These are phyloP conservation scores for Bipolaris victoriae DNA, from an alignment of 2,329 filamentous ascomycete genomes.

Conservation along the genomic window DNA sequence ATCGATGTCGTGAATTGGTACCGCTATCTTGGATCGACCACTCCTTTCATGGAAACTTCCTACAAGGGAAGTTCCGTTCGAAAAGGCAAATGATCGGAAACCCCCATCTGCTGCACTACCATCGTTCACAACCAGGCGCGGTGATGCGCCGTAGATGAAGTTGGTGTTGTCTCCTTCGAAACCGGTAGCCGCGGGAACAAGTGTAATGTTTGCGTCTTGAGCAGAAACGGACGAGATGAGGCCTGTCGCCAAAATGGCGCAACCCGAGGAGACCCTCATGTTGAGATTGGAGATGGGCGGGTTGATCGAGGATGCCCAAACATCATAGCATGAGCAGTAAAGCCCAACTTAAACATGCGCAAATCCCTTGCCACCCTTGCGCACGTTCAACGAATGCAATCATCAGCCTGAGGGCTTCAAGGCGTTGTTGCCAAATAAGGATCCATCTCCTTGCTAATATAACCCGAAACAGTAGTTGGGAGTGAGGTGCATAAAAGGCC, in stretches of 20 bases:
- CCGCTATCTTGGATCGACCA: constrained; percentile 38
- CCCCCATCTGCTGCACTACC: constrained; percentile 40
- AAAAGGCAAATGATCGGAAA: constrained; percentile 27
- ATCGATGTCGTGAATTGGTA: constrained; percentile 32
- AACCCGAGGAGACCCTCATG: constrained; percentile 8
- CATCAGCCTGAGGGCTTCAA: not conserved
- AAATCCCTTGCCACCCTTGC: not conserved
- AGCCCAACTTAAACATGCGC: constrained; percentile 4
- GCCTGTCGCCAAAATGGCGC: constrained; percentile 15
- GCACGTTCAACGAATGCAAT: not conserved
- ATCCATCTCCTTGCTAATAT: not conserved
- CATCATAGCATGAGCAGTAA: not conserved
- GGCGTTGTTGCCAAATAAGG: not conserved
- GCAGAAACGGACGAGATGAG: constrained; percentile 13
- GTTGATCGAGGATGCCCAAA: not conserved
- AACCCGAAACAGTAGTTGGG: not conserved
- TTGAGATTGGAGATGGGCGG: not conserved
- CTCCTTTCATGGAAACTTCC: constrained; percentile 29
- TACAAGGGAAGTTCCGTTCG: constrained; percentile 13
- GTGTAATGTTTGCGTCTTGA: constrained; percentile 27
- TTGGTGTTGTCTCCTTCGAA: constrained; percentile 40
- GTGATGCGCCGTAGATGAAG: constrained; percentile 30
- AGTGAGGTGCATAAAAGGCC: constrained; percentile 10
- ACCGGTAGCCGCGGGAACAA: constrained; percentile 29
- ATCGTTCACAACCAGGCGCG: constrained; percentile 35